Evolutionary conservation across 2,329 filamentous ascomycete genomes (phyloP), one percentile per base, ranked within the genome.

Genomic region (Ceratocystis lukuohia): DNA sequence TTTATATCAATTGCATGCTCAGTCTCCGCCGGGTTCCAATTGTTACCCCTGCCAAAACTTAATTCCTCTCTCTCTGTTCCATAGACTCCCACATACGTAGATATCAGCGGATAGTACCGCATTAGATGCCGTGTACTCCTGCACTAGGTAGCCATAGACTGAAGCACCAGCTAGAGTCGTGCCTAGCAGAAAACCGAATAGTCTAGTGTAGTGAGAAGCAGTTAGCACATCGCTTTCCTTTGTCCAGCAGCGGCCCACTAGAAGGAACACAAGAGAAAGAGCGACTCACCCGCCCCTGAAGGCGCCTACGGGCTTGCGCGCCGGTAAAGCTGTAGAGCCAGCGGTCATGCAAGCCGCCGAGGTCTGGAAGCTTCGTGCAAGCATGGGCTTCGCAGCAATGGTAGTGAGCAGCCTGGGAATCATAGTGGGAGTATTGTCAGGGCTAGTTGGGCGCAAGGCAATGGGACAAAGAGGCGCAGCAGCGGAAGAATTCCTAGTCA

Each of bases 51-150:
- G 30, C 28, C 17, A 25, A 59, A 8, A 30, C 56, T n/a, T 5
- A 30, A 37, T 7, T n/a, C 28, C 8, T 59, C 30, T 33, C 7
- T 17, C 7, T 17, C 44, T 20, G n/a, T 46, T 44, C 30, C 33
- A 33, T 7, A n/a, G 33, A 57, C 61, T 22, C 6, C 45, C 45
- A 63, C 62, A 20, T 63, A 67, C 61, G 48, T 67, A 66, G 30
- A 65, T 65, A 28, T 67, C 59, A 45, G 44, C 68, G 59, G 66
- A 66, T 77, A 97, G 80, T 73, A 96, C 83, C 78, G 96, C 89
- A 79, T 96, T 97, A 71, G 91, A 89, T 56, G 91, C 82, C 78
- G 91, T 91, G 80, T 96, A 97, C 77, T 97, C 92, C 75, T 93
- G 86, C 72, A 97, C 79, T 70, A 96, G 84, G 76, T 97, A 97